These are phyloP conservation scores for Mycena haematopus DNA, from an alignment of 768 basidiomycete species.

Conservation along the genomic window DNA sequence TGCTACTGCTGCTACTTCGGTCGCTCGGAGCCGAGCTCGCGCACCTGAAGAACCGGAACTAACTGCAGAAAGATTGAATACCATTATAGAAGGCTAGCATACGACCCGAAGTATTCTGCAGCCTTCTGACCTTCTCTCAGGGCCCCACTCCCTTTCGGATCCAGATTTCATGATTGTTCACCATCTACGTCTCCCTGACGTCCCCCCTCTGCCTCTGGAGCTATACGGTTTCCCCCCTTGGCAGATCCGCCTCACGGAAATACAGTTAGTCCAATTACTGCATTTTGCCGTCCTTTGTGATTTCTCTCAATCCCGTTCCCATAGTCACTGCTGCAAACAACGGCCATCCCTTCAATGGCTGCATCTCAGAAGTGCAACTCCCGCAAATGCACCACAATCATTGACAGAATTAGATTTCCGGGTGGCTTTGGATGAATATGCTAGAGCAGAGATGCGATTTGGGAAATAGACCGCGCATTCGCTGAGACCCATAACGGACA, in stretches of 20 bases:
- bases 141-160: conserved; percentile 59
- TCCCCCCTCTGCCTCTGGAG: conserved; percentile 57
- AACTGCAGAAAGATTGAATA: conserved; percentile 53
- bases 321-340: conserved; percentile 13
- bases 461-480: conserved; percentile 60
- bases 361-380: not conserved
- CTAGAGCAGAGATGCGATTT: conserved; percentile 76
- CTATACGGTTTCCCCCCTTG: conserved; percentile 83
- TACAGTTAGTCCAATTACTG: conserved; percentile 62
- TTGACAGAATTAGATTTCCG: conserved; percentile 67
- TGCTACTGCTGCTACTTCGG: conserved; percentile 55
- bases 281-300: not conserved
- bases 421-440: conserved; percentile 75
- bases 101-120: not conserved
- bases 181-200: conserved; percentile 48
- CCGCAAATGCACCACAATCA: conserved; percentile 22
- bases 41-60: conserved; percentile 40
- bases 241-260: conserved; percentile 84
- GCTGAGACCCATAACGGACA: not conserved
- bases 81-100: conserved; percentile 63
- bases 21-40: conserved; percentile 44
- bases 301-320: not conserved
- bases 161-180: conserved; percentile 85
- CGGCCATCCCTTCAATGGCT: conserved; percentile 8
- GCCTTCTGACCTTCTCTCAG: conserved; percentile 38